phyloP scores from a whole-genome alignment of 257 asterid species.

The Pogostemon cablin region DNA sequence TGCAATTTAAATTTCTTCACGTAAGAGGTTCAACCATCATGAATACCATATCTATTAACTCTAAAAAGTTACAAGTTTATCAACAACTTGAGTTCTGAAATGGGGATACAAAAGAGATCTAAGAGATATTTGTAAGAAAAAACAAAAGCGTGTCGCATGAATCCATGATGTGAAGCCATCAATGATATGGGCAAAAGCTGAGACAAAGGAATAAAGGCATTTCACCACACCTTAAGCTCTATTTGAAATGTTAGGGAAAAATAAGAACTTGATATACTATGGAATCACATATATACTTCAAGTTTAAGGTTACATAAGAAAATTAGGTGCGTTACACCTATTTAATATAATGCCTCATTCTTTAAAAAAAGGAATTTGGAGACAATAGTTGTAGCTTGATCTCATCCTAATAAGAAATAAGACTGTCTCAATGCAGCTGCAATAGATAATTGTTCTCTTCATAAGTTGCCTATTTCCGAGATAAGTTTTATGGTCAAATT shows the following conservation, averaged over 20 bases:
- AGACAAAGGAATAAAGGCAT: background rate
- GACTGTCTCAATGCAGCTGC: constrained; percentile 94
- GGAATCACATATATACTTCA: background rate
- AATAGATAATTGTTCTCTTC: constrained; percentile 75
- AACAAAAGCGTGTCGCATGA: background rate
- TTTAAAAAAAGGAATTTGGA: constrained; percentile 64
- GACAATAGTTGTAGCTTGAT: constrained; percentile 87
- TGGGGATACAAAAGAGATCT: constrained; percentile 73
- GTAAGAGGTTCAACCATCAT: constrained; percentile 50
- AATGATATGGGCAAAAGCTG: constrained; percentile 16
- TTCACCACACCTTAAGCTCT: background rate
- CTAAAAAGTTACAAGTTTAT: constrained; percentile 52
- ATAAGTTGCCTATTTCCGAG: constrained; percentile 62
- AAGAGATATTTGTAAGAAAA: too few species aligned
- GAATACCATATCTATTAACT: constrained; percentile 58
- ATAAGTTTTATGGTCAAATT: constrained; percentile 86
- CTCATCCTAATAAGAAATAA: constrained; percentile 87
- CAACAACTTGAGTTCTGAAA: constrained; percentile 60
- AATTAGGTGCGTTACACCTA: background rate
- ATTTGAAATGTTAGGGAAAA: background rate
- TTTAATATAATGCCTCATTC: constrained; percentile 36
- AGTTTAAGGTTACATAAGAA: too few species aligned
- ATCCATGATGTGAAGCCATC: background rate
- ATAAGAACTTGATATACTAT: background rate
- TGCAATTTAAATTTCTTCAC: constrained; percentile 57